phyloP scores from a whole-genome alignment of 768 basidiomycete genomes.

The Xerocomus potaroensis region DNA sequence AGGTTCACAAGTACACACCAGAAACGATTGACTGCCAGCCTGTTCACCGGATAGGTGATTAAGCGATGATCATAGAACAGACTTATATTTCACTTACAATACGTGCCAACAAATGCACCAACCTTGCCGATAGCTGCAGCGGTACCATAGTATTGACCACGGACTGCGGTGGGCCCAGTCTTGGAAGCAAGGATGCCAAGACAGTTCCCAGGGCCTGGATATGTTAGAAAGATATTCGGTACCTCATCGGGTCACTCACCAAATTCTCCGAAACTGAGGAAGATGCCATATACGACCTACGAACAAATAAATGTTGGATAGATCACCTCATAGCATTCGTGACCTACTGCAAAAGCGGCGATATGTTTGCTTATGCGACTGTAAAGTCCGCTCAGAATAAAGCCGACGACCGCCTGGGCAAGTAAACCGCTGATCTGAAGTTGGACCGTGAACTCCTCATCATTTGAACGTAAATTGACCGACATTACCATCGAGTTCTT shows the following conservation, averaged over 20 bases:
- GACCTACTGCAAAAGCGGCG: constrained; percentile 67
- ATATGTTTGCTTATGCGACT: constrained; percentile 54
- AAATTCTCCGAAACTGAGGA: constrained; percentile 84
- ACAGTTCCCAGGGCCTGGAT: constrained; percentile 73
- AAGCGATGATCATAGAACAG: not conserved
- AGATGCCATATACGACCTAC: constrained; percentile 84
- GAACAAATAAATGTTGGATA: not conserved
- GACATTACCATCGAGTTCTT: constrained; percentile 64
- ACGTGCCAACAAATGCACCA: constrained; percentile 80
- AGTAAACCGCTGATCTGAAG: constrained; percentile 62
- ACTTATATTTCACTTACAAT: constrained; percentile 45
- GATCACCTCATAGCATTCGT: not conserved
- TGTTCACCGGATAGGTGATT: constrained; percentile 20
- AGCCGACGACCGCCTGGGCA: constrained; percentile 70
- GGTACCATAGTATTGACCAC: constrained; percentile 81
- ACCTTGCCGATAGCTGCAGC: constrained; percentile 86
- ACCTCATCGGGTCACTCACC: constrained; percentile 37
- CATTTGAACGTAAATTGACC: not conserved
- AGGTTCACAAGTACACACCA: constrained; percentile 33
- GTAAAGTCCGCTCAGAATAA: constrained; percentile 88
- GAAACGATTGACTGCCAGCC: constrained; percentile 66
- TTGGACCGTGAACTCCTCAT: constrained; percentile 1
- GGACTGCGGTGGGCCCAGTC: constrained; percentile 77
- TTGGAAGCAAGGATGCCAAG: constrained; percentile 85
- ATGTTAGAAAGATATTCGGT: constrained; percentile 1